These are phyloP conservation scores for Lipomyces yamanashiensis DNA, from an alignment of 805 yeast species.

Conservation along the genomic window DNA sequence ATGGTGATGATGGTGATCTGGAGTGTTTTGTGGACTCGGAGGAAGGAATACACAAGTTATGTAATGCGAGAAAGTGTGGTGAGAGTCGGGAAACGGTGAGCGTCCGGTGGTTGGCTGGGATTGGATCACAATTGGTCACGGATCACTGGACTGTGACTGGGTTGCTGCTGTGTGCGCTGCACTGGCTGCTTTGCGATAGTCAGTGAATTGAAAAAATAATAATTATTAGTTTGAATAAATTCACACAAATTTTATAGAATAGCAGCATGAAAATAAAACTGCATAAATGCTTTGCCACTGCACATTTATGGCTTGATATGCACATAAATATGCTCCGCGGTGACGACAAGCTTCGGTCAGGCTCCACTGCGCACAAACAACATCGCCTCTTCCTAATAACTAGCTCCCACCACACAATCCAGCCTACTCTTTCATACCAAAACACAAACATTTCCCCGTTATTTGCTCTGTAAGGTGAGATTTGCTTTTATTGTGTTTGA, in stretches of 20 bases:
- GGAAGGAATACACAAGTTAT: background rate
- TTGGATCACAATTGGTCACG: background rate
- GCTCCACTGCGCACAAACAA: constrained; percentile 9
- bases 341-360: constrained; percentile 14
- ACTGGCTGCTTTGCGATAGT: no score
- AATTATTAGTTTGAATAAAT: no score
- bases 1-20: constrained; percentile 7
- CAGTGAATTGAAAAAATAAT: no score
- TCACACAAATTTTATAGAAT: no score
- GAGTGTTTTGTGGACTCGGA: background rate
- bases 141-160: background rate
- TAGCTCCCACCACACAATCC: background rate
- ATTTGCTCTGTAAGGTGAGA: no score
- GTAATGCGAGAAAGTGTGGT: background rate
- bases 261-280: no score
- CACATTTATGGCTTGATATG: no score
- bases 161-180: no score
- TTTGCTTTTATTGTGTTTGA: background rate
- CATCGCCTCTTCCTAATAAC: background rate
- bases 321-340: background rate
- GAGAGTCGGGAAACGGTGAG: constrained; percentile 13
- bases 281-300: no score
- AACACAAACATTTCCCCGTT: background rate
- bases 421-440: background rate
- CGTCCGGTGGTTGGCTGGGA: constrained; percentile 21